Percentiles rank a stretch among this genome's conserved stretches.
phyloP scores from a whole-genome alignment of 73 alveolate genomes.

The Paramecium sonneborni region DNA sequence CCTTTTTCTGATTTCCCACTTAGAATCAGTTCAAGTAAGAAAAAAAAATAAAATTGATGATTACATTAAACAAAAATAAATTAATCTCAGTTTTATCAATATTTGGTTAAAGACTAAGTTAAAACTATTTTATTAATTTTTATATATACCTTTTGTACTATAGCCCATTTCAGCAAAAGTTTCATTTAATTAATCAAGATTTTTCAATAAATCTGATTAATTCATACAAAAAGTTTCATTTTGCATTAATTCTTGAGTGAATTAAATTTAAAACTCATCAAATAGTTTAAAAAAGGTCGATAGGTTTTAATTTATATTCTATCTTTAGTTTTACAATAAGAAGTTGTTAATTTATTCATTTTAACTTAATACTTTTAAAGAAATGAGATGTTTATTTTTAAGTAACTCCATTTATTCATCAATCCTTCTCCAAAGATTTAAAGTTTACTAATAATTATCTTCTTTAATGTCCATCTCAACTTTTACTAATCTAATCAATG shows the following conservation, averaged over 20 bases:
- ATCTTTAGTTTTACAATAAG: not conserved
- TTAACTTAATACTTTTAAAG: not conserved
- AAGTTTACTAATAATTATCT: not conserved
- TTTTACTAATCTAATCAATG: not conserved
- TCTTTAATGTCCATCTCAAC: not conserved
- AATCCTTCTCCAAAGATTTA: not conserved
- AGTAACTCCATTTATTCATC: not conserved
- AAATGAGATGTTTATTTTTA: not conserved
- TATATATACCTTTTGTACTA: not conserved
- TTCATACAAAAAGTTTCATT: not conserved
- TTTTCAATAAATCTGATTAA: not conserved
- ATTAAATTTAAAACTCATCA: not conserved
- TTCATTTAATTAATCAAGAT: not conserved
- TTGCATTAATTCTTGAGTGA: not conserved
- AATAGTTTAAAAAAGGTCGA: not conserved
- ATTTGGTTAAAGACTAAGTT: not conserved
- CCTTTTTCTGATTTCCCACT: not conserved
- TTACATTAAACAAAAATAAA: not conserved
- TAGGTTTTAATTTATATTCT: not conserved
- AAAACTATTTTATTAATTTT: not conserved
- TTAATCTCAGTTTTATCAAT: not conserved
- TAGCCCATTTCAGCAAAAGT: not conserved
- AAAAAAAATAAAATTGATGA: not conserved
- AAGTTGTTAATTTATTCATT: not conserved
- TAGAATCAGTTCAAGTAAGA: not conserved